A percentile compares a stretch with the other conserved stretches of the same genome.
These are phyloP conservation scores for Magnolia sinica DNA, from an alignment of 164 flowering plant species.

Conservation along the genomic window DNA sequence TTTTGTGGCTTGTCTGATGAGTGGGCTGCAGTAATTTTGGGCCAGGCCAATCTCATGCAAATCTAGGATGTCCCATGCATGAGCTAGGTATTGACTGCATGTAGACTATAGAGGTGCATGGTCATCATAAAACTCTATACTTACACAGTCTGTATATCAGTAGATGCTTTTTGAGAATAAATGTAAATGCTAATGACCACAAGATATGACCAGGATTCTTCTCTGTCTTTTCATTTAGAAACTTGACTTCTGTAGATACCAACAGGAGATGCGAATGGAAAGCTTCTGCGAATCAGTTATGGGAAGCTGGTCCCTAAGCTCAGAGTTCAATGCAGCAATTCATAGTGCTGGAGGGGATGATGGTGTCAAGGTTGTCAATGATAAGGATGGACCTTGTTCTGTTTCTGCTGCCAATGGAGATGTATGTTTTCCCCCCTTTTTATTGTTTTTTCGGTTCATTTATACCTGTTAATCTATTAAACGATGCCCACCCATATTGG, in stretches of 20 bases:
- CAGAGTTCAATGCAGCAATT: constrained; percentile 12
- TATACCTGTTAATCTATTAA: not conserved
- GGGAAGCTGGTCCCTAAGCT: constrained; percentile 23
- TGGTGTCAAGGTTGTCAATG: constrained; percentile 17
- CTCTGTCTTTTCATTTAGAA: constrained; percentile 17
- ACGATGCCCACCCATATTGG: not conserved
- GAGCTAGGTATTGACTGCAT: not conserved
- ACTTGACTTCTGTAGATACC: constrained; percentile 48
- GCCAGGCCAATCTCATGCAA: not conserved
- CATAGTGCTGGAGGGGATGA: constrained; percentile 22
- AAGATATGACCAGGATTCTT: not conserved
- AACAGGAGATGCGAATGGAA: constrained; percentile 37
- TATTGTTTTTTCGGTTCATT: no score
- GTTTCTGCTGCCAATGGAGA: constrained; percentile 33
- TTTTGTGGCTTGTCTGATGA: not conserved
- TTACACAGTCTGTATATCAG: not conserved
- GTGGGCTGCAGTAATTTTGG: not conserved
- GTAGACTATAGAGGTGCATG: not conserved
- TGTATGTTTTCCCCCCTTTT: constrained; percentile 29
- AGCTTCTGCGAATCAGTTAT: constrained; percentile 15
- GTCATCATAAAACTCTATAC: not conserved
- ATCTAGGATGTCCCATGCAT: not conserved
- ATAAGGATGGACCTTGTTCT: constrained; percentile 15
- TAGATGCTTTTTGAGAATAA: not conserved
- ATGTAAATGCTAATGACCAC: not conserved